Conservation (phyloP, 2,329 filamentous ascomycete genomes). For the Aspergillus sp. region DNA sequence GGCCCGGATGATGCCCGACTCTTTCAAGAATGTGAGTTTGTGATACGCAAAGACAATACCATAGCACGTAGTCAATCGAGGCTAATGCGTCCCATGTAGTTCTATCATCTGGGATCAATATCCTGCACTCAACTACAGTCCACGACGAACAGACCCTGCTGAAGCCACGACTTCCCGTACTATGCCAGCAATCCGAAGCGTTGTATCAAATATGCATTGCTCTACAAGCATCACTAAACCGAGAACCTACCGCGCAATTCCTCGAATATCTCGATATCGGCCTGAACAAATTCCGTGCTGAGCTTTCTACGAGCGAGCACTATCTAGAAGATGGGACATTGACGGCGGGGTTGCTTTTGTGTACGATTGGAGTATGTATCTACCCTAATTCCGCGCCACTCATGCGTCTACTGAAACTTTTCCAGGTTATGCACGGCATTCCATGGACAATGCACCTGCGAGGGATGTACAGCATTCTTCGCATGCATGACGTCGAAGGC, state of each 20-base stretch:
- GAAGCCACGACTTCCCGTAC: conserved; percentile 17
- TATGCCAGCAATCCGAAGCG: conserved; percentile 26
- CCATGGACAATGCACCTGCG: conserved; percentile 34
- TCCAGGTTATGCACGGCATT: conserved; percentile 28
- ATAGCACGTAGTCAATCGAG: too few relatives aligned
- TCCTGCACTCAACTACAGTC: conserved; percentile 28
- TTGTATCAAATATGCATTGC: conserved; percentile 31
- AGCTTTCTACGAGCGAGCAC: conserved; percentile 23
- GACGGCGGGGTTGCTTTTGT: conserved; percentile 30
- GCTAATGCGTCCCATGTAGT: background rate
- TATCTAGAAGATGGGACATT: conserved; percentile 28
- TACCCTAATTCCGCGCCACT: too few relatives aligned
- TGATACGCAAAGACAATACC: background rate
- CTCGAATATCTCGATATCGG: conserved; percentile 30
- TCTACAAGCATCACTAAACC: conserved; percentile 22
- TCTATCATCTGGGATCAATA: conserved; percentile 21
- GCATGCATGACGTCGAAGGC: conserved; percentile 22
- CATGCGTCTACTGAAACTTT: too few relatives aligned
- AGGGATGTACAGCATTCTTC: conserved; percentile 32
- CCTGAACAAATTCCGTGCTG: conserved; percentile 27
- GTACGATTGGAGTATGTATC: conserved; percentile 31
- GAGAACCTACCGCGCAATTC: conserved; percentile 13
- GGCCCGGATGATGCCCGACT: too few relatives aligned
- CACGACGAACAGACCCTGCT: conserved; percentile 20
- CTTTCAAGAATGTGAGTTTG: background rate